phyloP scores from a whole-genome alignment of 2,329 filamentous ascomycete genomes.

The Huntiella savannae region DNA sequence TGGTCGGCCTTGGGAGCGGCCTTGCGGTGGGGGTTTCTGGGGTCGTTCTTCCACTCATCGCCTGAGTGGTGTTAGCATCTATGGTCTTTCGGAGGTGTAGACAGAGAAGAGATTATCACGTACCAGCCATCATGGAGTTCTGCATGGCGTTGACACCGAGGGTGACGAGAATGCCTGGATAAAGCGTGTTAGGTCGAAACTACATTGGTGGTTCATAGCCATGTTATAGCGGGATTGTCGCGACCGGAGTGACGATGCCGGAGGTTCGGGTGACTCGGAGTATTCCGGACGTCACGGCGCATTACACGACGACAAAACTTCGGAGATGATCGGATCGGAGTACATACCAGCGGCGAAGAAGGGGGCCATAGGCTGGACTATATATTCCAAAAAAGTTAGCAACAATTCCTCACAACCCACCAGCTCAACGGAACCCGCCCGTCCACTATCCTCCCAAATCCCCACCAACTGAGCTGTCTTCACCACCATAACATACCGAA shows the following conservation, averaged over 20 bases:
- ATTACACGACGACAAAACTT: no score
- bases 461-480: no score
- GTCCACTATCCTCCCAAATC: no score
- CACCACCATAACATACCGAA: constrained; percentile 41
- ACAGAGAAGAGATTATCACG: constrained; percentile 11
- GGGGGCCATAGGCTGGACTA: constrained; percentile 78
- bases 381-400: constrained; percentile 17
- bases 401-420: constrained; percentile 12
- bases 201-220: background rate
- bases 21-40: constrained; percentile 56
- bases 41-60: constrained; percentile 94
- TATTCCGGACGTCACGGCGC: no score
- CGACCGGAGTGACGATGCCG: no score
- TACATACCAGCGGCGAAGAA: constrained; percentile 80
- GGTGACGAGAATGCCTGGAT: constrained; percentile 58
- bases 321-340: background rate
- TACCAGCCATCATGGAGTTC: constrained; percentile 61
- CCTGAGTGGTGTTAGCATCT: constrained; percentile 29
- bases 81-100: background rate
- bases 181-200: background rate
- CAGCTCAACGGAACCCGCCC: constrained; percentile 3
- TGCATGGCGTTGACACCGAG: constrained; percentile 82
- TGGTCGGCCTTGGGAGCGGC: constrained; percentile 13
- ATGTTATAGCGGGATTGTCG: background rate
- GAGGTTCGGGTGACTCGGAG: no score